Evolutionary conservation across 208 protist genomes (phyloP), one percentile per base, ranked within the genome.

Genomic region (Leishmania guyanensis): DNA sequence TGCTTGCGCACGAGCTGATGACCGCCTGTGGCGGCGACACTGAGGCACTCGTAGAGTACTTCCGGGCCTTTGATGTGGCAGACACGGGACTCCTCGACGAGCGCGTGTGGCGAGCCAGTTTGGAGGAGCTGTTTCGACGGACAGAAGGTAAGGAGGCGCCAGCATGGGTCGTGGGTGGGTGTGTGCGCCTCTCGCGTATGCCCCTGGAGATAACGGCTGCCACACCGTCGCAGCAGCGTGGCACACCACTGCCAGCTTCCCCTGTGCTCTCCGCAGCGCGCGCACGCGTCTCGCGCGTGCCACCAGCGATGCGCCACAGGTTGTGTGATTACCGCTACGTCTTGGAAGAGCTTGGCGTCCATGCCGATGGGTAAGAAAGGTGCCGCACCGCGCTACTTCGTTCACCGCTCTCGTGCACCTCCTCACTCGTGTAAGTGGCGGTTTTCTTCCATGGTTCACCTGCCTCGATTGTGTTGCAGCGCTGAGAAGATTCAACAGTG

Each of bases 311-410:
- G 53, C 86, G 84, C 48, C 20, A 10, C 39, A 80, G 84, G 0
- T 56, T 91, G 58, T 94, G 90, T 75, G 88, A 92, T 65, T 94
- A 94, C 80, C 84, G 85, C 36, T 92, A 90, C 39, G 53, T 89
- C 43, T 56, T 94, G 56, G 85, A 94, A 58, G 83, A 88, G 66
- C 66, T 94, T 51, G 80, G 79, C 10, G 16, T 66, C 5, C 17
- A 46, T 62, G 72, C 29, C 39, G 53, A 43, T 6, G 50, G 29
- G 14, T 48, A 29, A 54, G 51, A 29, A 14, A 53, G 29, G 43
- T 48, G 68, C 46, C 36, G 26, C 68, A 22, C 43, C 20, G 68
- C 20, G 1, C 68, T 33, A 16, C 68, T 16, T 73, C 68, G 39
- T 53, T 39, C 68, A 50, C 1, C 43, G 16, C 43, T 29, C 22